Evolutionary conservation across 2,329 filamentous ascomycete genomes (phyloP).

Genomic region (Penicillium sp.): DNA sequence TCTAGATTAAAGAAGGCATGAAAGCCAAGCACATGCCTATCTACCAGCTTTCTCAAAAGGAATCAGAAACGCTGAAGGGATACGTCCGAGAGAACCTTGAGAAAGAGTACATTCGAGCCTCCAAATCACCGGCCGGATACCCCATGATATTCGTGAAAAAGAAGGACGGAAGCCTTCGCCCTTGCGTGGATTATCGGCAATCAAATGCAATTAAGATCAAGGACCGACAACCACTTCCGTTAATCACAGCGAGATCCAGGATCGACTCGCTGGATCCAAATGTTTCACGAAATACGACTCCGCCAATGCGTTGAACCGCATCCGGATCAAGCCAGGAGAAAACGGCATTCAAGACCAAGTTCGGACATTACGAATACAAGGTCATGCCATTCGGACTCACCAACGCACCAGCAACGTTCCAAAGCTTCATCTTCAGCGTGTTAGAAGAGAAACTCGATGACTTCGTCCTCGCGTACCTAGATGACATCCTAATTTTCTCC

Average conservation of each 20-base stretch:
- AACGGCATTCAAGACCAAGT: too few species aligned
- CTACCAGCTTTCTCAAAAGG: too few species aligned
- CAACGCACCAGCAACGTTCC: too few species aligned
- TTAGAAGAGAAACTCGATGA: not conserved
- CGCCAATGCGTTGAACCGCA: constrained; percentile 1
- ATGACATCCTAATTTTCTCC: constrained; percentile 1
- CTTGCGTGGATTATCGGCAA: constrained; percentile 2
- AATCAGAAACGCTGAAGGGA: not conserved
- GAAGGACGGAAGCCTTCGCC: constrained; percentile 1
- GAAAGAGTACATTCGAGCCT: constrained; percentile 3
- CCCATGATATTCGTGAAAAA: constrained; percentile 6
- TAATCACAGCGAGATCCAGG: constrained; percentile 6
- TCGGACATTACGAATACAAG: too few species aligned
- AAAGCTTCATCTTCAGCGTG: too few species aligned
- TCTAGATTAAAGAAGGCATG: too few species aligned
- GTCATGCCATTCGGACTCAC: too few species aligned
- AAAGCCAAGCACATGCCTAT: too few species aligned
- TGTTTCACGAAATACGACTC: constrained; percentile 4
- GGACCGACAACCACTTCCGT: not conserved
- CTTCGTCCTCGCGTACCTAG: not conserved
- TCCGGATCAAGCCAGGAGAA: constrained; percentile 2
- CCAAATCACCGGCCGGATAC: constrained; percentile 1
- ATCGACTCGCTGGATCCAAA: not conserved
- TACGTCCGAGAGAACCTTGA: constrained; percentile 7
- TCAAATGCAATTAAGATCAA: too few species aligned